phyloP scores from a whole-genome alignment of 345 rosid genomes.

The Orychophragmus violaceus region DNA sequence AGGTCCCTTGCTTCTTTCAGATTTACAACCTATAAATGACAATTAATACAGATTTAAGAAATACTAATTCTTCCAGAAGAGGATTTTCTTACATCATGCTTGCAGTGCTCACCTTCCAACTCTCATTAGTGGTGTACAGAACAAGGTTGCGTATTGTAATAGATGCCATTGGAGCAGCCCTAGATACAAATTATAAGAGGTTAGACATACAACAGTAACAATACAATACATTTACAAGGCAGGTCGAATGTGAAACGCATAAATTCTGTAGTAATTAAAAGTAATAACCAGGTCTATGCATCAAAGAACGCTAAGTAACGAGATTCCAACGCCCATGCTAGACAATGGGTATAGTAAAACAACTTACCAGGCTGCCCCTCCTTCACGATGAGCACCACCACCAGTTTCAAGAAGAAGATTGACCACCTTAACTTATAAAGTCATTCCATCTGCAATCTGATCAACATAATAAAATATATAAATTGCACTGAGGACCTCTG shows the following conservation, averaged over 20 bases:
- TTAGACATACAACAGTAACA: slow-evolving; percentile 7
- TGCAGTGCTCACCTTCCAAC: slow-evolving; percentile 69
- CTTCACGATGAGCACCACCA: slow-evolving; percentile 57
- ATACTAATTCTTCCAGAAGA: neutral
- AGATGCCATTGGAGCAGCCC: slow-evolving; percentile 97
- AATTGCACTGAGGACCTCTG: neutral
- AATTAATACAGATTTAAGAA: neutral
- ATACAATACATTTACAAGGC: neutral
- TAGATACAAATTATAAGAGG: slow-evolving; percentile 29
- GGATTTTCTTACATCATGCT: neutral
- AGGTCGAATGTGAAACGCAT: neutral
- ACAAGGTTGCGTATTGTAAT: slow-evolving; percentile 81
- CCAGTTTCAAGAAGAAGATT: slow-evolving; percentile 92
- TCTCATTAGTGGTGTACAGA: slow-evolving; percentile 82
- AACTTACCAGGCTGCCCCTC: slow-evolving; percentile 90
- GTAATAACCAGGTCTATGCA: neutral
- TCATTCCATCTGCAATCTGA: slow-evolving; percentile 99
- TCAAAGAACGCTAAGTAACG: neutral
- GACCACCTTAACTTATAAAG: slow-evolving; percentile 74
- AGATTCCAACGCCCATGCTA: neutral
- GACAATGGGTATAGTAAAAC: neutral
- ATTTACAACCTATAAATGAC: slow-evolving; percentile 63
- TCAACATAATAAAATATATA: neutral
- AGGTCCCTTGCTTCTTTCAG: slow-evolving; percentile 97
- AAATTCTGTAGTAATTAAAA: neutral